A percentile compares a stretch with the other conserved stretches of the same genome.
These are phyloP conservation scores for Russula vinacea DNA, from an alignment of 768 basidiomycete genomes.

Conservation along the genomic window DNA sequence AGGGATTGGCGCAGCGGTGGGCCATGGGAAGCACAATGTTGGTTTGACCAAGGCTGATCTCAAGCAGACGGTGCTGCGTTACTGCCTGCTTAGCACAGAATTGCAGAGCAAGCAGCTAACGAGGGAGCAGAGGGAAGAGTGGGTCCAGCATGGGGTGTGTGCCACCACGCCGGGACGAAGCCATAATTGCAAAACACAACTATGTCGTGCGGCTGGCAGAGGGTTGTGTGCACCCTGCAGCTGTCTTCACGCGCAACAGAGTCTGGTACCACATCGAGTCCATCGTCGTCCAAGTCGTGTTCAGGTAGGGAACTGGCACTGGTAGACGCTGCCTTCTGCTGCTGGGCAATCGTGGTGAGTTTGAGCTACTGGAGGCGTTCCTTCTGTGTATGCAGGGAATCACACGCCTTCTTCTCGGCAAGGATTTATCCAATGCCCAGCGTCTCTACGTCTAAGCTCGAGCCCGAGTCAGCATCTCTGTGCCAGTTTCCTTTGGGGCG, in stretches of 20 bases:
- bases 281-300: slow-evolving; percentile 55
- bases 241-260: slow-evolving; percentile 43
- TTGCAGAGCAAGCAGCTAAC: too few species aligned
- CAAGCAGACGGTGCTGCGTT: too few species aligned
- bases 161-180: slow-evolving; percentile 10
- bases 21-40: too few species aligned
- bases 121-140: too few species aligned
- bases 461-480: slow-evolving; percentile 26
- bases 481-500: neutral
- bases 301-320: neutral
- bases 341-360: slow-evolving; percentile 35
- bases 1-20: too few species aligned
- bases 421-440: slow-evolving; percentile 37
- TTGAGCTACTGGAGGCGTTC: slow-evolving; percentile 42
- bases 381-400: slow-evolving; percentile 29
- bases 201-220: slow-evolving; percentile 33
- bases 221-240: slow-evolving; percentile 32
- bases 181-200: slow-evolving; percentile 27
- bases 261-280: slow-evolving; percentile 49
- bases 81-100: too few species aligned
- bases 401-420: slow-evolving; percentile 23
- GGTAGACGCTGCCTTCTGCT: slow-evolving; percentile 17
- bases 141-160: too few species aligned
- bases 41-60: too few species aligned
- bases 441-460: slow-evolving; percentile 36